phyloP scores from a whole-genome alignment of 1,284 basidiomycete genomes.

The Xanthoconium separans region DNA sequence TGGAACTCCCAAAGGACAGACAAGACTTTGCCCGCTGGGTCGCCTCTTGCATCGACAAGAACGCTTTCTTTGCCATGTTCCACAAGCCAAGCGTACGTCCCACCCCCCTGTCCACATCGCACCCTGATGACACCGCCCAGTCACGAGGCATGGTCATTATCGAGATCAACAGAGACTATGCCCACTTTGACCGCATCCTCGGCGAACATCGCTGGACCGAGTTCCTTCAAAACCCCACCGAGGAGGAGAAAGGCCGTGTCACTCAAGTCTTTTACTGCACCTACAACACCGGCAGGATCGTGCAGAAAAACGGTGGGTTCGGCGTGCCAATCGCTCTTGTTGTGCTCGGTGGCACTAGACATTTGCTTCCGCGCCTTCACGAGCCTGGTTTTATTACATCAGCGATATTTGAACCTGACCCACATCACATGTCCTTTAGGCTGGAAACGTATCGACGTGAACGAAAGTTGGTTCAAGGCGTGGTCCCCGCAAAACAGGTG shows the following conservation, averaged over 20 bases:
- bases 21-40: slow-evolving; percentile 60
- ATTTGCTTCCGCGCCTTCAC: background rate
- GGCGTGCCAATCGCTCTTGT: background rate
- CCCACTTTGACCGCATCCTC: slow-evolving; percentile 45
- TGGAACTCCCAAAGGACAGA: slow-evolving; percentile 49
- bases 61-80: slow-evolving; percentile 52
- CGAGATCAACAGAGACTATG: slow-evolving; percentile 47
- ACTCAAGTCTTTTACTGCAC: slow-evolving; percentile 55
- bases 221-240: slow-evolving; percentile 45
- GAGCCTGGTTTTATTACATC: background rate
- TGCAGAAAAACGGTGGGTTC: slow-evolving; percentile 45
- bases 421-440: slow-evolving; percentile 44
- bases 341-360: background rate
- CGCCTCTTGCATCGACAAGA: slow-evolving; percentile 50
- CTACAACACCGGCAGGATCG: slow-evolving; percentile 42
- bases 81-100: slow-evolving; percentile 60
- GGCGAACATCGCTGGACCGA: slow-evolving; percentile 66
- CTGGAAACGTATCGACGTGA: slow-evolving; percentile 59
- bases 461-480: slow-evolving; percentile 52
- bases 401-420: background rate
- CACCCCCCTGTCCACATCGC: background rate
- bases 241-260: slow-evolving; percentile 41
- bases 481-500: slow-evolving; percentile 45
- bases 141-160: slow-evolving; percentile 65
- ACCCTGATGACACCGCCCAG: slow-evolving; percentile 34